These are phyloP conservation scores for Chalciporus chontae DNA, from an alignment of 768 basidiomycete genomes.

Conservation along the genomic window DNA sequence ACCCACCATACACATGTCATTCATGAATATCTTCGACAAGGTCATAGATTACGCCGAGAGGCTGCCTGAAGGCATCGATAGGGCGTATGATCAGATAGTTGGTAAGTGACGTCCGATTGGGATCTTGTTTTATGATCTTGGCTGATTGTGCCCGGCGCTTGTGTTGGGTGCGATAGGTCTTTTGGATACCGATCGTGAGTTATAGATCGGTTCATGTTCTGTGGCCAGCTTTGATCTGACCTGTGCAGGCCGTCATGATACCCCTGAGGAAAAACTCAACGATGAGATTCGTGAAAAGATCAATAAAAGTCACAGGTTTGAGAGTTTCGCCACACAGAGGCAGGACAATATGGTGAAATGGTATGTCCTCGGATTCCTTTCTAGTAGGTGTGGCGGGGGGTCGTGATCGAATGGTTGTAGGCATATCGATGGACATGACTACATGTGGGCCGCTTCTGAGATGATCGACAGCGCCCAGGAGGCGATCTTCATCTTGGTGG, in stretches of 20 bases:
- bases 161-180: conserved; percentile 24
- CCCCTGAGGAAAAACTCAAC: conserved; percentile 63
- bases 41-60: conserved; percentile 34
- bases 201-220: not conserved
- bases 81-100: conserved; percentile 34
- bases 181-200: conserved; percentile 34
- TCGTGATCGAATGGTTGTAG: conserved; percentile 26
- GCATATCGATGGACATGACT: conserved; percentile 96
- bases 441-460: conserved; percentile 93
- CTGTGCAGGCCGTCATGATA: conserved; percentile 61
- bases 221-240: conserved; percentile 1
- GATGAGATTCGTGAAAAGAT: conserved; percentile 77
- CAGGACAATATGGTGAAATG: conserved; percentile 78
- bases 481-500: conserved; percentile 81
- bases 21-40: conserved; percentile 42
- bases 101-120: conserved; percentile 30
- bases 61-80: conserved; percentile 36
- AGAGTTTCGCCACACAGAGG: conserved; percentile 77
- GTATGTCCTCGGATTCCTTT: conserved; percentile 34
- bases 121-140: not conserved
- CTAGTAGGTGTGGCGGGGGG: too few relatives aligned
- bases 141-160: conserved; percentile 1
- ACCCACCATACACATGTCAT: conserved; percentile 5
- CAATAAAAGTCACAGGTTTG: conserved; percentile 74
- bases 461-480: conserved; percentile 80